Evolutionary conservation across 1,139 yeast species (phyloP).

Genomic region (Torulaspora globosa): DNA sequence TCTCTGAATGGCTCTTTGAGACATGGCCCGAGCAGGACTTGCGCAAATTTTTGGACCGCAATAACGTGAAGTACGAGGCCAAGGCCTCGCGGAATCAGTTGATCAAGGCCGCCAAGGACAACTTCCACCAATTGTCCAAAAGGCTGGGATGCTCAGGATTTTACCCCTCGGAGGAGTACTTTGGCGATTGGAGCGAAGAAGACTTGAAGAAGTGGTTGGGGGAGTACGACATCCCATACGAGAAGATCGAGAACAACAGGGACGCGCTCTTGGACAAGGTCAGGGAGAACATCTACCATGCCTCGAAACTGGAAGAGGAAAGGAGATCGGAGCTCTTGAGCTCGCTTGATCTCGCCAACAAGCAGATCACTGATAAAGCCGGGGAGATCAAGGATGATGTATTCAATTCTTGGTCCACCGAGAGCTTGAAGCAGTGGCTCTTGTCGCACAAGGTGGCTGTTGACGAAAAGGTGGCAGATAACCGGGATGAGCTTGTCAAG

Average conservation of each 20-base stretch:
- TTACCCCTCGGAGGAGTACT: slow-evolving; percentile 52
- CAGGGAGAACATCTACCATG: slow-evolving; percentile 43
- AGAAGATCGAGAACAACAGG: slow-evolving; percentile 39
- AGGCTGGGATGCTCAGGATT: slow-evolving; percentile 42
- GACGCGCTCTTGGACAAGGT: slow-evolving; percentile 45
- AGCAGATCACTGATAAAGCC: slow-evolving; percentile 40
- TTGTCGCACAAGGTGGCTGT: slow-evolving; percentile 43
- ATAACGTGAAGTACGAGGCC: slow-evolving; percentile 37
- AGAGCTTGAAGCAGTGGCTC: slow-evolving; percentile 48
- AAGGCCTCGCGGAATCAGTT: slow-evolving; percentile 40
- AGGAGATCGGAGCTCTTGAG: slow-evolving; percentile 42
- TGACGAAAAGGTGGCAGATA: slow-evolving; percentile 37
- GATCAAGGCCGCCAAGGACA: slow-evolving; percentile 39
- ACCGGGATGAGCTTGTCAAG: slow-evolving; percentile 40
- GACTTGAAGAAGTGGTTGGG: slow-evolving; percentile 48
- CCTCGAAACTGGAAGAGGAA: slow-evolving; percentile 39
- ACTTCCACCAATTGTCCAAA: slow-evolving; percentile 41
- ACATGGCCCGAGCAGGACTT: slow-evolving; percentile 46
- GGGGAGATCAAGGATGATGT: slow-evolving; percentile 45
- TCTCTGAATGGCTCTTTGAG: slow-evolving; percentile 45
- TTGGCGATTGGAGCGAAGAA: slow-evolving; percentile 44
- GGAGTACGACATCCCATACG: slow-evolving; percentile 44
- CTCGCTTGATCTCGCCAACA: slow-evolving; percentile 39
- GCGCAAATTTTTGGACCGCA: slow-evolving; percentile 39
- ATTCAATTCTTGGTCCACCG: slow-evolving; percentile 46